A percentile compares a stretch with the other conserved stretches of the same genome.
Evolutionary conservation across 2,329 filamentous ascomycete genomes (phyloP).

Genomic region (Blastomyces emzantsi): DNA sequence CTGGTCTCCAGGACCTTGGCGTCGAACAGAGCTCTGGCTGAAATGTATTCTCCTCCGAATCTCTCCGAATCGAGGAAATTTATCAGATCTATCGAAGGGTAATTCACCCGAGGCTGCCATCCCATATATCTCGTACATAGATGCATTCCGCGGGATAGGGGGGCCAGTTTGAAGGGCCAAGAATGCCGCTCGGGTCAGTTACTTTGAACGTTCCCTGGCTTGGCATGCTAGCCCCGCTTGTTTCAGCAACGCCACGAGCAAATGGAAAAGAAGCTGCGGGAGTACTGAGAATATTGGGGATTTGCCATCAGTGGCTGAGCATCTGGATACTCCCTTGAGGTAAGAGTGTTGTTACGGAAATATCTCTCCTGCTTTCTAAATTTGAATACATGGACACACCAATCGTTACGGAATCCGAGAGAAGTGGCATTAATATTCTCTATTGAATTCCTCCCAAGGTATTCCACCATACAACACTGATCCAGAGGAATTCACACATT

Average conservation of each 20-base stretch:
- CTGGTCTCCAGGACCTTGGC: background rate
- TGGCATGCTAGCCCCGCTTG: background rate
- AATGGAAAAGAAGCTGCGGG: background rate
- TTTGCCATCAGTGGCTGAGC: background rate
- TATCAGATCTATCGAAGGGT: background rate
- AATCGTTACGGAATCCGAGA: background rate
- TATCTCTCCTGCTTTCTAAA: background rate
- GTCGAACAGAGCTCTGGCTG: background rate
- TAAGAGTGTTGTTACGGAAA: too few species aligned
- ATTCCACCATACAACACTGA: background rate
- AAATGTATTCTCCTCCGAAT: background rate
- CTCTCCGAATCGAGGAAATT: background rate
- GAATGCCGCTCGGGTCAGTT: background rate
- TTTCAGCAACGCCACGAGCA: background rate
- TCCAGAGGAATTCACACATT: background rate
- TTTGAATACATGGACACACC: too few species aligned
- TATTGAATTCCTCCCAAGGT: background rate
- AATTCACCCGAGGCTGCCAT: background rate
- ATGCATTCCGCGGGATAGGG: background rate
- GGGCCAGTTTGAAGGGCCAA: background rate
- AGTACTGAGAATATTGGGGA: background rate
- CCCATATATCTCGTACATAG: background rate
- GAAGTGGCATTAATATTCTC: background rate
- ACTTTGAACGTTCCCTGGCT: background rate
- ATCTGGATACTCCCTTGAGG: background rate